These are phyloP conservation scores for Stereocaulon alpinum DNA, from an alignment of 495 filamentous ascomycete genomes.

Conservation along the genomic window DNA sequence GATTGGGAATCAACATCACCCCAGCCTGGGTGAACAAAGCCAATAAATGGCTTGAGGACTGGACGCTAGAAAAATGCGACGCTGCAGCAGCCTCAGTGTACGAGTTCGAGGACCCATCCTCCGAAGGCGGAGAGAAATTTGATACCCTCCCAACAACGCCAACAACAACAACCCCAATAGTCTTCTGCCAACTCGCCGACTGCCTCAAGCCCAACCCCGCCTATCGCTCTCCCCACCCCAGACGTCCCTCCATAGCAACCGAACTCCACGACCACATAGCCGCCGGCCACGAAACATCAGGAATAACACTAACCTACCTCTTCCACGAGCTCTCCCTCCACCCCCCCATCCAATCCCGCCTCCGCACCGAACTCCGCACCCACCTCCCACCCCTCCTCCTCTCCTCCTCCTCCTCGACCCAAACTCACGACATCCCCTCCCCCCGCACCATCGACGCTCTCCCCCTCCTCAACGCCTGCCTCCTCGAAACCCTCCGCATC, in stretches of 20 bases:
- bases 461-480: conserved; percentile 60
- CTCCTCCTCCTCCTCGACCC: conserved; percentile 13
- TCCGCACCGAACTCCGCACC: conserved; percentile 51
- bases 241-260: background rate
- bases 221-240: background rate
- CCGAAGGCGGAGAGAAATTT: background rate
- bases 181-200: conserved; percentile 2
- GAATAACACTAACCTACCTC: conserved; percentile 61
- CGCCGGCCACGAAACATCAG: conserved; percentile 71
- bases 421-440: conserved; percentile 38
- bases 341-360: conserved; percentile 42
- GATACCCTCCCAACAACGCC: background rate
- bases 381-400: conserved; percentile 32
- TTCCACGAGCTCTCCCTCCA: conserved; percentile 55
- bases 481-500: conserved; percentile 67
- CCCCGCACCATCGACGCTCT: conserved; percentile 58
- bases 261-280: conserved; percentile 50
- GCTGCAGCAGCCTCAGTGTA: background rate
- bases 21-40: conserved; percentile 10
- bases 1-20: conserved; percentile 23
- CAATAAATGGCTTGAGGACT: conserved; percentile 8
- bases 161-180: conserved; percentile 1
- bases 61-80: conserved; percentile 11
- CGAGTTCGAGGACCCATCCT: background rate
- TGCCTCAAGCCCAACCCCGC: background rate